Percentiles rank a stretch among this genome's conserved stretches.
These are phyloP conservation scores for Schizonepeta tenuifolia DNA, from an alignment of 257 asterid genomes.

Conservation along the genomic window DNA sequence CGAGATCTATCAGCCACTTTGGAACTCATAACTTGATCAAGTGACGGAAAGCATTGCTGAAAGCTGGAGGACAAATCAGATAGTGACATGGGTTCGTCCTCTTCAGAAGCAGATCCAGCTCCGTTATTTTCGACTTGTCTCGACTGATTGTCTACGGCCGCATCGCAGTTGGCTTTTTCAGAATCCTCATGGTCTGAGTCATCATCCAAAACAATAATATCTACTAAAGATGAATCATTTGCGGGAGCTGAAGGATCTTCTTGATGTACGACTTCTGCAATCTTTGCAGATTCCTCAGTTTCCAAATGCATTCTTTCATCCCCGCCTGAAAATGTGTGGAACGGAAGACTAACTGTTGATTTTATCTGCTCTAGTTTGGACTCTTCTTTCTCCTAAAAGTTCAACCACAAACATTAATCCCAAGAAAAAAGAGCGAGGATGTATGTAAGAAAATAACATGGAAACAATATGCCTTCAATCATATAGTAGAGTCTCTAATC, in stretches of 20 bases:
- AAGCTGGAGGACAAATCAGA: constrained; percentile 80
- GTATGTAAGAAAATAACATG: neutral
- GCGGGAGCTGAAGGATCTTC: constrained; percentile 33
- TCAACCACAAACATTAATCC: constrained; percentile 13
- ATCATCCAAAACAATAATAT: constrained; percentile 55
- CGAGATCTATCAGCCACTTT: constrained; percentile 45
- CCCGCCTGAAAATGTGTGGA: constrained; percentile 60
- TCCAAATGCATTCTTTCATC: constrained; percentile 40
- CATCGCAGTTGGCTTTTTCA: constrained; percentile 32
- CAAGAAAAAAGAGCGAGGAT: neutral
- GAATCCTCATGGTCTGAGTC: constrained; percentile 58
- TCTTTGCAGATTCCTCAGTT: constrained; percentile 30
- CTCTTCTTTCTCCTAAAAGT: constrained; percentile 51
- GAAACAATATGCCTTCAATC: neutral
- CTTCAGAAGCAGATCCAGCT: constrained; percentile 39
- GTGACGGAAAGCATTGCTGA: constrained; percentile 65
- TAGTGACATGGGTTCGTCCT: constrained; percentile 60
- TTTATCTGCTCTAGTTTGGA: constrained; percentile 79
- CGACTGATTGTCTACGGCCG: constrained; percentile 29
- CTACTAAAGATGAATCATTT: constrained; percentile 48
- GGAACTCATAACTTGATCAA: constrained; percentile 30
- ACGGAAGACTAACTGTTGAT: constrained; percentile 74
- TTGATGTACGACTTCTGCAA: constrained; percentile 28
- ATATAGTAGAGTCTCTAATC: neutral
- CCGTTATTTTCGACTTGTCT: constrained; percentile 35